Evolutionary conservation across 1,284 basidiomycete genomes (phyloP).

Genomic region (Pseudozyma thailandica): DNA sequence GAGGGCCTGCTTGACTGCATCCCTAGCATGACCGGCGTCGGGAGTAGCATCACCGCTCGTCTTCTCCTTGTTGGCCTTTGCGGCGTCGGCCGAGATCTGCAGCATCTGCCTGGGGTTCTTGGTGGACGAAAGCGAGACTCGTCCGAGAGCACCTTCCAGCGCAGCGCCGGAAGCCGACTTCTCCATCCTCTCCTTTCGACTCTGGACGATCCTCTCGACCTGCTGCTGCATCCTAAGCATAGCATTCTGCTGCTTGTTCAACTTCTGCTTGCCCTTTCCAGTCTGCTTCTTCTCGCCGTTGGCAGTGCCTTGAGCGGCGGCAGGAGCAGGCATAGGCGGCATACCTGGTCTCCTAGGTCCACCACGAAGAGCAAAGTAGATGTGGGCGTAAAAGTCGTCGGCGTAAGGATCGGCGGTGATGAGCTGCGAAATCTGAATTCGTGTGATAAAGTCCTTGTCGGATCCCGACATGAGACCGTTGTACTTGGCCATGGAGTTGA

Average conservation of each 20-base stretch:
- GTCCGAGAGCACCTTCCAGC: slow-evolving; percentile 94
- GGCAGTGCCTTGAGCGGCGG: slow-evolving; percentile 10
- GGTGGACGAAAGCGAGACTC: slow-evolving; percentile 88
- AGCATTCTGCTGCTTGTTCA: slow-evolving; percentile 78
- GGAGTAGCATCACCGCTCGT: slow-evolving; percentile 25
- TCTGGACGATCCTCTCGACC: slow-evolving; percentile 94
- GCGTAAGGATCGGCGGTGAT: slow-evolving; percentile 88
- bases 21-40: slow-evolving; percentile 38
- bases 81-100: slow-evolving; percentile 76
- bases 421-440: slow-evolving; percentile 97
- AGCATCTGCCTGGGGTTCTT: slow-evolving; percentile 93
- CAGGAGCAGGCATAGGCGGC: slow-evolving; percentile 22
- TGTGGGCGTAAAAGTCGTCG: slow-evolving; percentile 98
- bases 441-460: slow-evolving; percentile 99
- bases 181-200: slow-evolving; percentile 76
- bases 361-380: slow-evolving; percentile 85
- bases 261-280: slow-evolving; percentile 51
- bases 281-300: slow-evolving; percentile 31
- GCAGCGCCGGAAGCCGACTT: slow-evolving; percentile 58
- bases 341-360: slow-evolving; percentile 66
- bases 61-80: slow-evolving; percentile 33
- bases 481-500: slow-evolving; percentile 80
- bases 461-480: slow-evolving; percentile 99
- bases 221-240: slow-evolving; percentile 98
- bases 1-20: slow-evolving; percentile 62